phyloP scores from a whole-genome alignment of 148 eudicot species.

The Talinum fruticosum region DNA sequence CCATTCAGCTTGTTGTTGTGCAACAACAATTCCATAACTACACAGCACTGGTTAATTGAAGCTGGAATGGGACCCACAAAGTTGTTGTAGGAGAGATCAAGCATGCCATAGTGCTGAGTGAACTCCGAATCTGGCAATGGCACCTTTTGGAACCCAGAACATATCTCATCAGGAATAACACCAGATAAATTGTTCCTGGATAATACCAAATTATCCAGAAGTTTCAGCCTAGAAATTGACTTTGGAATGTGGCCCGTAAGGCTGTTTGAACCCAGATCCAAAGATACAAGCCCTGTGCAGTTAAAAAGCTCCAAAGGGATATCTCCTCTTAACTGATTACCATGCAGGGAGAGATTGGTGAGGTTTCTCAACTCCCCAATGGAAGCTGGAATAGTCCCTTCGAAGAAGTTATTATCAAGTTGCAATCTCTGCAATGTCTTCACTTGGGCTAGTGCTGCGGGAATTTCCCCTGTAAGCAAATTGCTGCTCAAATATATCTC shows the following conservation, averaged over 20 bases:
- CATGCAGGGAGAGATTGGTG: slow-evolving; percentile 77
- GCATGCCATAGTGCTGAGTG: slow-evolving; percentile 88
- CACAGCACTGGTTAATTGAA: slow-evolving; percentile 54
- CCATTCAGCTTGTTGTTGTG: slow-evolving; percentile 70
- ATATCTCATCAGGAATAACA: slow-evolving; percentile 74
- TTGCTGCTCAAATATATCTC: slow-evolving; percentile 59
- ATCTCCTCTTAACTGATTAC: slow-evolving; percentile 64
- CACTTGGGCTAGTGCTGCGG: slow-evolving; percentile 40
- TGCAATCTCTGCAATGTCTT: slow-evolving; percentile 63
- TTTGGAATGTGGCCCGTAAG: slow-evolving; percentile 65
- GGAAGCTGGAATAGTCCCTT: slow-evolving; percentile 64
- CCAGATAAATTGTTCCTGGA: slow-evolving; percentile 68
- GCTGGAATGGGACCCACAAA: slow-evolving; percentile 70
- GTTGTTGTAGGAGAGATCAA: slow-evolving; percentile 76
- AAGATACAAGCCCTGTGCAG: slow-evolving; percentile 67
- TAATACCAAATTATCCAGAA: slow-evolving; percentile 77
- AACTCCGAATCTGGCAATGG: slow-evolving; percentile 87
- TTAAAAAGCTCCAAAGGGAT: slow-evolving; percentile 67
- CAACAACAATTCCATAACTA: slow-evolving; percentile 53
- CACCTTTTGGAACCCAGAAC: slow-evolving; percentile 70
- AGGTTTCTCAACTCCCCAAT: slow-evolving; percentile 67
- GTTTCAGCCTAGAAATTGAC: slow-evolving; percentile 49
- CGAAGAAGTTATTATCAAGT: slow-evolving; percentile 62
- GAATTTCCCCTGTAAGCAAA: slow-evolving; percentile 57
- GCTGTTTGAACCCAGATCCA: slow-evolving; percentile 70